Evolutionary conservation across 305 asterid genomes (phyloP), one percentile per base, ranked within the genome.

Genomic region (Solanum hybrid): DNA sequence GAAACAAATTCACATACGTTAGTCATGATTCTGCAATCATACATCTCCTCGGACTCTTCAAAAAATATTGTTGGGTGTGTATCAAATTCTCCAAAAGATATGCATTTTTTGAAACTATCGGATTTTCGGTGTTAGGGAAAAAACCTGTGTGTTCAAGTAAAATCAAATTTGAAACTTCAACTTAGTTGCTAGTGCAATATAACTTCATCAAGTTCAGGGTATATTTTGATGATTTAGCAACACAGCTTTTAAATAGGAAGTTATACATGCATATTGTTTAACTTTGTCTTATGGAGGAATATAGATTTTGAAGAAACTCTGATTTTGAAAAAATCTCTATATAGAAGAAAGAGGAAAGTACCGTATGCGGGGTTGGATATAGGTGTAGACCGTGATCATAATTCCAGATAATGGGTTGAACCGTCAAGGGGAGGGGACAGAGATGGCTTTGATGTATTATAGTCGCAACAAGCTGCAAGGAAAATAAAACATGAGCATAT

Each of bases 381-480:
- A 97, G 95, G 92, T 97, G 98, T 90, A 97, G 99, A 90, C 97
- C 91, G 88, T 97, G 99, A 92, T 97, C 99, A 87, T 91, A 95
- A 93, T 95, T 96, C 99, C 99, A 96, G 91, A 96, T 94, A 89
- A 96, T 94, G 71, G 99, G 99, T 84, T 97, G 99, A 56, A 94
- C 91, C 26, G 93, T 95, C 95, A 97, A 92, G 69, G 99, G 99
- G 88, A 96, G 94, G 78, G 99, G 99, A 89, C 99, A 97, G 29
- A 97, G 98, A 92, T 97, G 99, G 88, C 98, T 97, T 93, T 97
- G 99, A 92, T 97, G 99, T 85, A 95, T 91, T 88, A 97, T 94
- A 69, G 99, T 97, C 85, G 99, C 99, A 79, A 96, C 98, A 93
- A 97, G 98, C 99, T 96, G 98, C 92, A 90, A 86, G 82, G 89